Base-by-base conservation (phyloP, 257 asterid species). In the Nicotiana tomentosiformis region DNA sequence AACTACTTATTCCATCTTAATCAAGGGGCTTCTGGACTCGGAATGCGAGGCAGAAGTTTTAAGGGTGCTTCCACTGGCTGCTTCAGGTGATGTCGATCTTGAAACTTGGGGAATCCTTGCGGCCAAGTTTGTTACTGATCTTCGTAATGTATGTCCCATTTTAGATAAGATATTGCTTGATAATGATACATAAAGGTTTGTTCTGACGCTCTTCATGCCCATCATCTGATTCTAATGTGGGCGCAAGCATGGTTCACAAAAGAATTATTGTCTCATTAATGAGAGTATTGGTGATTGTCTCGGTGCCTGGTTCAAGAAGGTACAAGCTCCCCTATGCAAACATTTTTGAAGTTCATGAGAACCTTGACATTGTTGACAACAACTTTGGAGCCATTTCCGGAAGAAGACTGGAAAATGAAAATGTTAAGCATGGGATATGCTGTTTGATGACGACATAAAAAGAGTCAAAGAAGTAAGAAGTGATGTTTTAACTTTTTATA, bases 1-100 rank as follows among this genome's bases (percentile, higher is more conserved):
- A 86, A 84, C 92, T 57, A 95, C 98, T 58, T 91, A 43, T 83
- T 84, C 92, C 66, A 84, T 90, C 87, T 90, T 93, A 82, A 86
- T 93, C 32, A 84, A 90, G 85, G 91, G 92, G 79, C 87, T 95
- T 9, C 81, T 90, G 64, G 87, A 84, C 46, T 83, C 92, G 29
- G 91, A 91, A 78, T 70, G 88, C 66, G 88, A 85, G 60, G 86
- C 82, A 29, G 95, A 89, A 84, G 66, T 89, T 49, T 12, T 61
- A 10, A 81, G 82, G 84, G 92, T 93, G 76, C 93, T 92, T 78
- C 77, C 84, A 51, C 64, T 79, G 82, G 94, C 88, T 78, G 90
- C 87, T 77, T 85, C 90, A 32, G 74, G 86, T 79, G 87, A 89
- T 66, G 69, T 86, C 64, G 89, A 81, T 55, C 51, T 70, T 12